Evolutionary conservation across 2,329 filamentous ascomycete species (phyloP).

Genomic region (Geoglossum cookeanum): DNA sequence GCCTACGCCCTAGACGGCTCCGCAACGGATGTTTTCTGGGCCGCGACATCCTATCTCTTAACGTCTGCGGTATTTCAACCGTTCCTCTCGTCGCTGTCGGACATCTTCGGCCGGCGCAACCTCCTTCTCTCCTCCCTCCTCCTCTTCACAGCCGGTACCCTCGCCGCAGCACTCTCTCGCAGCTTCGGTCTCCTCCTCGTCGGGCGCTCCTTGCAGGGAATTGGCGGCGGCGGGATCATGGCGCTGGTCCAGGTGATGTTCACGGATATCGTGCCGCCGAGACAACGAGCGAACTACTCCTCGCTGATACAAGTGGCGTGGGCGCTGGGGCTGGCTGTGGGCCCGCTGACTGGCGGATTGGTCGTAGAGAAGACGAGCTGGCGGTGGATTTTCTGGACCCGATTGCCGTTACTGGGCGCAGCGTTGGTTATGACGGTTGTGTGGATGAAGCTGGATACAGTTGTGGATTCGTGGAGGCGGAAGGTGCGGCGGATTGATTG

Average conservation of each 20-base stretch:
- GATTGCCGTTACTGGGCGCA: not conserved
- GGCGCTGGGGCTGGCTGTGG: not conserved
- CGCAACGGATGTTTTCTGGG: constrained; percentile 15
- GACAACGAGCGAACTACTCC: constrained; percentile 21
- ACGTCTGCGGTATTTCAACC: constrained; percentile 20
- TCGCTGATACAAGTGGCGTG: constrained; percentile 11
- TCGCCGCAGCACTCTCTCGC: constrained; percentile 23
- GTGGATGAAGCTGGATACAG: not conserved
- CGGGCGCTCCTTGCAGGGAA: constrained; percentile 25
- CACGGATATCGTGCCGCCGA: constrained; percentile 25
- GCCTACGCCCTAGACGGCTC: not conserved
- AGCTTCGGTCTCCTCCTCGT: constrained; percentile 20
- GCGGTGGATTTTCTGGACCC: not conserved
- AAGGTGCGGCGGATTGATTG: constrained; percentile 14
- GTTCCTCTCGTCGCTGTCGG: constrained; percentile 23
- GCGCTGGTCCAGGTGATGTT: constrained; percentile 24
- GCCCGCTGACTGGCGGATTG: not conserved
- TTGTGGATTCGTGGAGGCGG: not conserved
- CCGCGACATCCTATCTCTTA: constrained; percentile 25
- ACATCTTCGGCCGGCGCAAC: constrained; percentile 29
- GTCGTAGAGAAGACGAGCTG: not conserved
- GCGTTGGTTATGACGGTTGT: not conserved
- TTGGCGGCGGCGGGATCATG: constrained; percentile 27
- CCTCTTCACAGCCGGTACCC: constrained; percentile 27
- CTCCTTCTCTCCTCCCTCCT: constrained; percentile 24